Evolutionary conservation across 2,329 filamentous ascomycete species (phyloP).

Genomic region (Epichloe uncinata): DNA sequence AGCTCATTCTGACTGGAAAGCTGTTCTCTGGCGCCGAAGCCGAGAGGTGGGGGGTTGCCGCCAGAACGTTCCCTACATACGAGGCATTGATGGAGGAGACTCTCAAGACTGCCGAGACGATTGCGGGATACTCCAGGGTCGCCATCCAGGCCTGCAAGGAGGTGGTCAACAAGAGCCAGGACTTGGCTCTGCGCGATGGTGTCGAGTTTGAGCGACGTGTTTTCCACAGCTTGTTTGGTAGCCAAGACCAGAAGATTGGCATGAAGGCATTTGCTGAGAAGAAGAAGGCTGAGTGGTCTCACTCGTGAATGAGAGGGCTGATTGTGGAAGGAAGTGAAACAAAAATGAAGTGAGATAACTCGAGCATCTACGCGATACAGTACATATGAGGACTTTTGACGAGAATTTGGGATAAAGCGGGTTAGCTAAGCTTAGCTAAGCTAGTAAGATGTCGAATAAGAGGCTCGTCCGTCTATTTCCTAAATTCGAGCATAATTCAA

Average conservation of each 20-base stretch:
- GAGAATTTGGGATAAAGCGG: no score
- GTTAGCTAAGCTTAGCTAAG: no score
- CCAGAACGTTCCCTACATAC: constrained; percentile 64
- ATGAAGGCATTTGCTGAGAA: constrained; percentile 94
- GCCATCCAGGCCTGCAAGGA: constrained; percentile 86
- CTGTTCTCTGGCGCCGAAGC: constrained; percentile 77
- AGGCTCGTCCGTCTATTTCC: no score
- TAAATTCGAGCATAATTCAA: no score
- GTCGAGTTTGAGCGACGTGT: constrained; percentile 89
- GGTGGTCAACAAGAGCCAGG: constrained; percentile 98
- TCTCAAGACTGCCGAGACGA: constrained; percentile 73
- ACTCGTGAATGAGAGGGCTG: constrained; percentile 41
- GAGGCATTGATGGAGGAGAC: constrained; percentile 74
- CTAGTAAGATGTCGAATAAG: no score
- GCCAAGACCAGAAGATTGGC: constrained; percentile 92
- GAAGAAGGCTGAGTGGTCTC: constrained; percentile 80
- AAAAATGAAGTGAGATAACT: neutral
- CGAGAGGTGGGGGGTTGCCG: constrained; percentile 85
- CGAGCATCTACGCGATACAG: neutral
- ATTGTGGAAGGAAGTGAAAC: no score
- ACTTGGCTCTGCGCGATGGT: constrained; percentile 72
- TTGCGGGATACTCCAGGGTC: constrained; percentile 77
- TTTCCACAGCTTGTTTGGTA: constrained; percentile 89
- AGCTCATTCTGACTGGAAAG: constrained; percentile 75
- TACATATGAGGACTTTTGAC: no score